Evolutionary conservation across 805 yeast species (phyloP), one percentile per base, ranked within the genome.

Genomic region (Zygoascus biomembranicola): DNA sequence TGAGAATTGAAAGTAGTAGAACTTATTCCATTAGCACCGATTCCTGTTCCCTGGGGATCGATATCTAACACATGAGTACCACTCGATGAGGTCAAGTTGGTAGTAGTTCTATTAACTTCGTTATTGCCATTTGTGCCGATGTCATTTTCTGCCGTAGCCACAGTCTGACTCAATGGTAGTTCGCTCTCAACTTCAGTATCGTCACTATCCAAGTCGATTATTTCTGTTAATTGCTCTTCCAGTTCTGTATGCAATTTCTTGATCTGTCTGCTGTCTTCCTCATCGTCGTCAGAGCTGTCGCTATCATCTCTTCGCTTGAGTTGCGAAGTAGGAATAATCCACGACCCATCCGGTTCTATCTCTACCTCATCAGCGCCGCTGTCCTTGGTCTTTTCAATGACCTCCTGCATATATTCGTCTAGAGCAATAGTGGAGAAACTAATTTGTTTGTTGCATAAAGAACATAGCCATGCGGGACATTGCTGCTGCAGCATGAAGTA

Each of bases 401-500:
- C 80, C 13, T 84, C 85, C 43, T 66, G 63, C 49, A 87, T 78
- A 64, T 81, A 92, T 56, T 87, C 96, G 59, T 87, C 89, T 0
- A 90, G 72, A 0, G 85, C 82, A 51, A 94, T 65, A 56, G 83
- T 84, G 14, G 77, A 76, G 14, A 82, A 70, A 1, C 73, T 68
- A 2, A 88, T 69, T 2, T 63, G 64, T 5, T 69, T 71, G 56
- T 78, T 78, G 65, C 99, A 94, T 2, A 88, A 76, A 0, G 97
- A 97, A 64, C 99, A 94, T 50, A 71, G 71, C 97, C 97, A 92
- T 0, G 87, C 79, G 0, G 96, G 85, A 0, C 86, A 80, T 64
- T 85, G 92, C 52, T 75, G 74, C 66, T 92, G 98, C 45, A 90
- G 74, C 62, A 81, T 79, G 9, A 94, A 61, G 63, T 79, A 94